phyloP scores from a whole-genome alignment of 345 rosid species.

The Salix koriyanagi region DNA sequence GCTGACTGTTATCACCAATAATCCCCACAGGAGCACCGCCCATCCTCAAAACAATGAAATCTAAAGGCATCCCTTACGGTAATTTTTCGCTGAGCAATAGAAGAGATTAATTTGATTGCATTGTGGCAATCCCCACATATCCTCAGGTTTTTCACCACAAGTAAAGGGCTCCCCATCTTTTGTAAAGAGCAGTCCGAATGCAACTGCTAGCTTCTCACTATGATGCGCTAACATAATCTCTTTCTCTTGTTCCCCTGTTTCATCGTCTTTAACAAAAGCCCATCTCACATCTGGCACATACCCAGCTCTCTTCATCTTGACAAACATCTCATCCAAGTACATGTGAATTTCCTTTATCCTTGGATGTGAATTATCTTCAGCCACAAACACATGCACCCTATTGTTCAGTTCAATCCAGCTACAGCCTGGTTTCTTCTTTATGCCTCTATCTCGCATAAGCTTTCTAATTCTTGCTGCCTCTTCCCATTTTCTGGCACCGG shows the following conservation, averaged over 20 bases:
- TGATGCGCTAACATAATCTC: slow-evolving; percentile 66
- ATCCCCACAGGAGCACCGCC: slow-evolving; percentile 75
- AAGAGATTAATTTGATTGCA: slow-evolving; percentile 72
- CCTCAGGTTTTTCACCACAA: slow-evolving; percentile 74
- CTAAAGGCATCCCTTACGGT: slow-evolving; percentile 65
- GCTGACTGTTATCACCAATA: slow-evolving; percentile 51
- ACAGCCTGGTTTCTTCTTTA: slow-evolving; percentile 83
- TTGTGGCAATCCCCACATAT: slow-evolving; percentile 91
- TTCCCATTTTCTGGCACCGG: slow-evolving; percentile 62
- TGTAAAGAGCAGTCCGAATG: slow-evolving; percentile 72
- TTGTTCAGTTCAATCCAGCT: slow-evolving; percentile 83
- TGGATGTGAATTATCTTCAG: slow-evolving; percentile 82
- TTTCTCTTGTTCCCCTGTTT: slow-evolving; percentile 43
- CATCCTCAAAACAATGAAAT: slow-evolving; percentile 71
- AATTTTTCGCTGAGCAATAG: slow-evolving; percentile 55
- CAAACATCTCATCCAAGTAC: slow-evolving; percentile 59
- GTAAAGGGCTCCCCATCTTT: slow-evolving; percentile 58
- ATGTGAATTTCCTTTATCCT: slow-evolving; percentile 54
- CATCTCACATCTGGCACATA: slow-evolving; percentile 72
- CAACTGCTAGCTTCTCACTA: slow-evolving; percentile 89
- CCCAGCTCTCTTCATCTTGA: slow-evolving; percentile 62
- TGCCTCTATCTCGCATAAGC: slow-evolving; percentile 70
- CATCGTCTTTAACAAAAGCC: slow-evolving; percentile 64
- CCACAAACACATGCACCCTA: slow-evolving; percentile 64
- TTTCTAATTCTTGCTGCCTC: slow-evolving; percentile 57